phyloP scores from a whole-genome alignment of 768 basidiomycete species.

The Paxillus rubicundulus region DNA sequence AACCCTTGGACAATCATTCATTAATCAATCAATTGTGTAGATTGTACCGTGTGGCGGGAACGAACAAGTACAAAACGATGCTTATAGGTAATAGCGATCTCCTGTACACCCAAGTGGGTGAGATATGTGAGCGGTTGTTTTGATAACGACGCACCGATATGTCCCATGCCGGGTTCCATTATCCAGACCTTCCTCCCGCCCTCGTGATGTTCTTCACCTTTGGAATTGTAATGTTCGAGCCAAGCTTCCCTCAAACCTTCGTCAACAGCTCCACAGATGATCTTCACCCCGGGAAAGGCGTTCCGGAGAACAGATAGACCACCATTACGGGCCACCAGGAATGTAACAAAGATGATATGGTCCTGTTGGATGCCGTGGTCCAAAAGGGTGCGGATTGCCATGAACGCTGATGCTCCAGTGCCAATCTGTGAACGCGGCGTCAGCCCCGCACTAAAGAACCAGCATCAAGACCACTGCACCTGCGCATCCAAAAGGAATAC shows the following conservation, averaged over 20 bases:
- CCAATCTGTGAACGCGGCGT: constrained; percentile 61
- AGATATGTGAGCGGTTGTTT: not conserved
- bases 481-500: constrained; percentile 92
- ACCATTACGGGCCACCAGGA: constrained; percentile 81
- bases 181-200: constrained; percentile 73
- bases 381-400: constrained; percentile 90
- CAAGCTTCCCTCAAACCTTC: constrained; percentile 72
- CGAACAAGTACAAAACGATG: not conserved
- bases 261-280: constrained; percentile 85
- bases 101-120: constrained; percentile 21
- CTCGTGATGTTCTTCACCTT: constrained; percentile 38
- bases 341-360: constrained; percentile 86
- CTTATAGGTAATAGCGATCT: constrained; percentile 42
- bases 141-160: constrained; percentile 57
- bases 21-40: not conserved
- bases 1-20: not conserved
- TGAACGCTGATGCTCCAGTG: constrained; percentile 89
- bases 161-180: constrained; percentile 86
- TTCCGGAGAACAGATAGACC: constrained; percentile 72
- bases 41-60: not conserved
- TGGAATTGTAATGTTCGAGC: constrained; percentile 55
- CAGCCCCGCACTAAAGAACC: not conserved
- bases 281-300: constrained; percentile 82
- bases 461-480: constrained; percentile 35
- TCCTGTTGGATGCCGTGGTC: constrained; percentile 89